A percentile compares a stretch with the other conserved stretches of the same genome.
Evolutionary conservation across 768 basidiomycete species (phyloP).

Genomic region (Rhizopogon rudus): DNA sequence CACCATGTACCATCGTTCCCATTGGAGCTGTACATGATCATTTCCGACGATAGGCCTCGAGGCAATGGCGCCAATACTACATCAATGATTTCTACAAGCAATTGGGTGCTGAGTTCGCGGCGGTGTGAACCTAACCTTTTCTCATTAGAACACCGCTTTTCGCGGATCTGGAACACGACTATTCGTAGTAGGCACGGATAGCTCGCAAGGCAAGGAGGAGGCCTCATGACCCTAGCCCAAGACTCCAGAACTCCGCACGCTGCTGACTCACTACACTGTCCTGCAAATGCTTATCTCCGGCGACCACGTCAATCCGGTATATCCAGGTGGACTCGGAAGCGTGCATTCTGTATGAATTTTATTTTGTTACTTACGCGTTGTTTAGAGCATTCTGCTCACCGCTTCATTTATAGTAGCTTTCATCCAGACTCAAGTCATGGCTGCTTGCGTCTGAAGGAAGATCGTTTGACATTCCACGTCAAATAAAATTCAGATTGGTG

Average conservation of each 20-base stretch:
- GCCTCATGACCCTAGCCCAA: too few species aligned
- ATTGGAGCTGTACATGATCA: not conserved
- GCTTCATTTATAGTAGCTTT: not conserved
- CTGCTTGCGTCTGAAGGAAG: not conserved
- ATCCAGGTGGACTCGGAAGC: not conserved
- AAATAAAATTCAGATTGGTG: not conserved
- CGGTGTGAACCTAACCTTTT: not conserved
- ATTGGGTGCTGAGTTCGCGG: not conserved
- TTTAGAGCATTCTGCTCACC: not conserved
- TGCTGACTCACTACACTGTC: not conserved
- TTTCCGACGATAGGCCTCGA: not conserved
- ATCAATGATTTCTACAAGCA: not conserved
- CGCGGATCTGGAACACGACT: not conserved
- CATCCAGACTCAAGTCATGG: not conserved
- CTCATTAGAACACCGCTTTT: not conserved
- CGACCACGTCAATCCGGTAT: not conserved
- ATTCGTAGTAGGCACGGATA: too few species aligned
- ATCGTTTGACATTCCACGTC: not conserved
- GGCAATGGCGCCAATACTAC: not conserved
- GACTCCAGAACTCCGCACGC: not conserved
- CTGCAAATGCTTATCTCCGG: not conserved
- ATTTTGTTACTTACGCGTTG: not conserved
- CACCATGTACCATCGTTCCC: not conserved
- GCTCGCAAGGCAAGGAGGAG: too few species aligned
- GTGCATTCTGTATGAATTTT: not conserved